phyloP scores from a whole-genome alignment of 2,329 filamentous ascomycete species.

The Coleophoma cylindrospora region DNA sequence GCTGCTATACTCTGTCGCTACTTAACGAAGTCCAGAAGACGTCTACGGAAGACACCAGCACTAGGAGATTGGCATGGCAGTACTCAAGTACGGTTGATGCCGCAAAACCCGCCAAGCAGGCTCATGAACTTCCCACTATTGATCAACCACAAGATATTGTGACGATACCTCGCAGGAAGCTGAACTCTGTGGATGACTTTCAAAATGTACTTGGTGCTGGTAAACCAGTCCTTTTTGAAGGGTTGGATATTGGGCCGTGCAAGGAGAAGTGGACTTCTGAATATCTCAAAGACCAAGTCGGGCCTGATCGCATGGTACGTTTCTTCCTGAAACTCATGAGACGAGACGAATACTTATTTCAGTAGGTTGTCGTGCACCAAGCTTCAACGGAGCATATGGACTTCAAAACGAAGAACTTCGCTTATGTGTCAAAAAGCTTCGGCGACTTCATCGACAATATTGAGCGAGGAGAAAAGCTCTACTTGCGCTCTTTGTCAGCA shows the following conservation, averaged over 20 bases:
- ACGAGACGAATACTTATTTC: slow-evolving; percentile 7
- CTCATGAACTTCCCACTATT: background rate
- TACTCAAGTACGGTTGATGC: slow-evolving; percentile 14
- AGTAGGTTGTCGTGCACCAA: slow-evolving; percentile 69
- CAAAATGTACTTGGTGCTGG: slow-evolving; percentile 48
- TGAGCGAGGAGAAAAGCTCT: slow-evolving; percentile 56
- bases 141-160: background rate
- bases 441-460: slow-evolving; percentile 60
- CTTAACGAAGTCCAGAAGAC: background rate
- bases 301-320: slow-evolving; percentile 52
- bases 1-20: slow-evolving; percentile 24
- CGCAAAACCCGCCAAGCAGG: background rate
- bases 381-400: slow-evolving; percentile 64
- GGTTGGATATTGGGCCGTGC: slow-evolving; percentile 63
- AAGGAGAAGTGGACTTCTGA: slow-evolving; percentile 60
- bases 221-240: slow-evolving; percentile 61
- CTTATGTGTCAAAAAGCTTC: slow-evolving; percentile 66
- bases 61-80: slow-evolving; percentile 10
- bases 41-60: background rate
- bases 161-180: slow-evolving; percentile 44
- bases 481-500: slow-evolving; percentile 72
- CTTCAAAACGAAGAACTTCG: slow-evolving; percentile 79
- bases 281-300: slow-evolving; percentile 61
- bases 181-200: slow-evolving; percentile 54
- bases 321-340: slow-evolving; percentile 1